Evolutionary conservation across 495 filamentous ascomycete species (phyloP).

Genomic region (Aspergillus saccharolyticus): DNA sequence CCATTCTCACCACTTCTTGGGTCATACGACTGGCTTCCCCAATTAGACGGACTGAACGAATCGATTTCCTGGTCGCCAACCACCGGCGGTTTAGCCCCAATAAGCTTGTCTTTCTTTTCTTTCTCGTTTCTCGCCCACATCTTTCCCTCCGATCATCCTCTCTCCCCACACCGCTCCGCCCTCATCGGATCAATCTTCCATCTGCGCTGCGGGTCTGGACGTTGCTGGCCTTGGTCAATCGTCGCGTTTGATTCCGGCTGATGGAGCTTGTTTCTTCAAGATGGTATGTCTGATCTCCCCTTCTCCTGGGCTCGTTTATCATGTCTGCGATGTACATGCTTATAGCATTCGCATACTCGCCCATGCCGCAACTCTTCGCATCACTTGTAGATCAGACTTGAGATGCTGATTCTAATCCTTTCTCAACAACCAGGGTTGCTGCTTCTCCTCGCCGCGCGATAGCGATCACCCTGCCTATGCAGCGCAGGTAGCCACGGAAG

Average conservation of each 20-base stretch:
- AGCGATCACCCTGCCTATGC: constrained; percentile 18
- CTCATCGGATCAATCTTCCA: neutral
- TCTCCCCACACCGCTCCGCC: neutral
- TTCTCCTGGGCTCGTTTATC: neutral
- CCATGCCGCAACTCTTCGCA: neutral
- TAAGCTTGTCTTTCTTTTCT: constrained; percentile 4
- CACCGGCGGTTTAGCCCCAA: neutral
- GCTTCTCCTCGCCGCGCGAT: constrained; percentile 37
- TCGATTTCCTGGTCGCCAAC: neutral
- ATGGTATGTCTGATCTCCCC: constrained; percentile 11
- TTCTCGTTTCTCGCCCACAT: constrained; percentile 5
- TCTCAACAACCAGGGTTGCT: constrained; percentile 31
- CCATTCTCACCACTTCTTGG: neutral
- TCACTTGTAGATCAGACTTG: constrained; percentile 3
- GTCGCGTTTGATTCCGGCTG: constrained; percentile 4
- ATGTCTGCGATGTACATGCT: neutral
- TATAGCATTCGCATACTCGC: neutral
- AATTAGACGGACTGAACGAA: neutral
- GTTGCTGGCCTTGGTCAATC: neutral
- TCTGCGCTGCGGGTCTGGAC: neutral
- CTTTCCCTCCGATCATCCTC: constrained; percentile 9
- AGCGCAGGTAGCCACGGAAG: constrained; percentile 16
- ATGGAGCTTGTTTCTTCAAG: constrained; percentile 14
- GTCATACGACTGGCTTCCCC: constrained; percentile 1
- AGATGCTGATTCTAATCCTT: neutral